Base-by-base conservation (phyloP, 2,329 filamentous ascomycete species). In the Ophiostoma perfectum region DNA sequence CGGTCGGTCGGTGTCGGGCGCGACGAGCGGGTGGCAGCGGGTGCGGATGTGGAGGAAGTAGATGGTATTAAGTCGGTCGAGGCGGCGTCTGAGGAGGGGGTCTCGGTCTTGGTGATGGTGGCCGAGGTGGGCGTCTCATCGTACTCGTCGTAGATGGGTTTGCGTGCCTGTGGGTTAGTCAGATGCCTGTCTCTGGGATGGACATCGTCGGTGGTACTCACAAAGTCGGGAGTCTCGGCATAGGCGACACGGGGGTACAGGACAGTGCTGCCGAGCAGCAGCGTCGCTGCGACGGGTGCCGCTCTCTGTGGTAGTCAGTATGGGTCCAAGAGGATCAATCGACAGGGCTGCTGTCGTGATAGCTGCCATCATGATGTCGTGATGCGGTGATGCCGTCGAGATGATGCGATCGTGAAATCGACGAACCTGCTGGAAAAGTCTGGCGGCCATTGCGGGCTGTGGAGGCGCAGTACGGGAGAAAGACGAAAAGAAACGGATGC, bases 1-100 rank as follows among this genome's bases (percentile, higher is more conserved):
- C 93, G 90, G 79, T 97, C 93, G 72, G 95, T 98, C 14, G 93
- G 93, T 36, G 93, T 92, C 14, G 92, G 91, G 71, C 81, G 79
- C 70, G 63, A 16, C 39, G 77, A 77, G 65, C 76, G 73, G 68
- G 77, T 74, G 73, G 72, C 68, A 70, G 78, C 78, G 63, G 75
- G 66, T 69, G 66, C 70, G 41, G 72, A 64, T 16, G 72, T 70
- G 62, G 70, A 71, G 41, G 68, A 72, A 64, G 70, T 27, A 5
- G 55, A 60, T 4, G 65, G 38, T 42, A 63, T 63, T 63, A 42
- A 63, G 47, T 65, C 18, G 73, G 69, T 44, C 65, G 69, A 64
- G 49, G 63, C 38, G 11, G 63, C 6, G 39, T 52, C 38, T 67
- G 72, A 58, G 11, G 63, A 60, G 39, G 69, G 42, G 9, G 39